Conservation (phyloP, 768 basidiomycete species). For the Phanerodontia chrysosporium region DNA sequence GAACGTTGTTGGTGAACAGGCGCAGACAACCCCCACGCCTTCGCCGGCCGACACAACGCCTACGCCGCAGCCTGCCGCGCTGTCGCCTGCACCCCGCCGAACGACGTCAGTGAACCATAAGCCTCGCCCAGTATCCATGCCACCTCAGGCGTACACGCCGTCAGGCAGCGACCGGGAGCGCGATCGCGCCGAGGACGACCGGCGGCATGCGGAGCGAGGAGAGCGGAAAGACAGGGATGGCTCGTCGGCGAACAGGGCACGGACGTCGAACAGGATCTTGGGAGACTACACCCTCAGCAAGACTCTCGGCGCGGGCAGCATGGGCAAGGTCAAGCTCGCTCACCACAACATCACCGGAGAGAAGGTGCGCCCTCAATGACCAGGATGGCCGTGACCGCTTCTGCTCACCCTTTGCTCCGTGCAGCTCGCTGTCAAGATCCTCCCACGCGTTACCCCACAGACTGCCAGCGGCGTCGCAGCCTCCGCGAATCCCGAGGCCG, state of each 20-base stretch:
- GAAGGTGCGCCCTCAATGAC: conserved; percentile 74
- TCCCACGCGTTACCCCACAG: conserved; percentile 74
- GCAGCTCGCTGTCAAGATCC: conserved; percentile 97
- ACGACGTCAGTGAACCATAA: conserved; percentile 25
- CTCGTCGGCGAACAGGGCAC: conserved; percentile 20
- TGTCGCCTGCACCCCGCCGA: conserved; percentile 26
- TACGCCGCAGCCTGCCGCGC: conserved; percentile 22
- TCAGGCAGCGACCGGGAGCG: conserved; percentile 24
- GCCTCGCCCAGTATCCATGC: conserved; percentile 72
- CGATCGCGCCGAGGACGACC: conserved; percentile 20
- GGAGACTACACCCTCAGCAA: conserved; percentile 96
- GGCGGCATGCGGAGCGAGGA: conserved; percentile 11
- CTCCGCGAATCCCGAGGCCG: conserved; percentile 47
- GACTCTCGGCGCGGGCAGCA: conserved; percentile 95
- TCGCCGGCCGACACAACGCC: conserved; percentile 14
- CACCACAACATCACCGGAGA: conserved; percentile 85
- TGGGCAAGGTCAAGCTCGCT: conserved; percentile 99
- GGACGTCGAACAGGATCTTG: conserved; percentile 52
- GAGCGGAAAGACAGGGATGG: conserved; percentile 9
- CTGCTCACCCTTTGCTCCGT: neutral
- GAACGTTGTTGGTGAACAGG: conserved; percentile 22
- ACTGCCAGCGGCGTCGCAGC: conserved; percentile 41
- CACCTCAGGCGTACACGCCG: conserved; percentile 50
- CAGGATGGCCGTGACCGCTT: neutral
- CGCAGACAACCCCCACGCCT: neutral